A percentile compares a stretch with the other conserved stretches of the same genome.
phyloP scores from a whole-genome alignment of 768 basidiomycete species.

The Boletellus sp. region DNA sequence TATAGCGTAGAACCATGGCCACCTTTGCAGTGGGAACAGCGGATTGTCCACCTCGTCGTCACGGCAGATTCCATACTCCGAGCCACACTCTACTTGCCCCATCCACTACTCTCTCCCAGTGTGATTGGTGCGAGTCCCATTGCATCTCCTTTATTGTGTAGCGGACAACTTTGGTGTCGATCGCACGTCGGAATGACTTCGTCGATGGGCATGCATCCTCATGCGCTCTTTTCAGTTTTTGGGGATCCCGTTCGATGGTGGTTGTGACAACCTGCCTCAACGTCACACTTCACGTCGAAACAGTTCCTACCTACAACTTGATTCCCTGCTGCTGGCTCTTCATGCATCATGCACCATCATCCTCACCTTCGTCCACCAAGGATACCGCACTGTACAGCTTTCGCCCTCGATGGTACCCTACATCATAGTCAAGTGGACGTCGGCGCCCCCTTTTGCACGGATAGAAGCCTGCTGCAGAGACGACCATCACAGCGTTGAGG shows the following conservation, averaged over 20 bases:
- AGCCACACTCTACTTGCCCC: slow-evolving; percentile 66
- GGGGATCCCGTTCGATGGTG: slow-evolving; percentile 72
- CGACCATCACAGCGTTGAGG: slow-evolving; percentile 35
- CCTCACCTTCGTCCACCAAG: slow-evolving; percentile 69
- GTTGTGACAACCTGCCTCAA: slow-evolving; percentile 66
- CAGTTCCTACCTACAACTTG: no score
- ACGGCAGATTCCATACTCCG: slow-evolving; percentile 79
- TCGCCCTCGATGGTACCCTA: slow-evolving; percentile 77
- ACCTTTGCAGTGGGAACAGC: slow-evolving; percentile 61
- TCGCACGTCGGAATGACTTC: not conserved
- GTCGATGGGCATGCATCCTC: not conserved
- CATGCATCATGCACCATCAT: slow-evolving; percentile 65
- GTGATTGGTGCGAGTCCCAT: slow-evolving; percentile 49
- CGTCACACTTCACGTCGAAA: slow-evolving; percentile 45
- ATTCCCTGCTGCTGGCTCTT: slow-evolving; percentile 50
- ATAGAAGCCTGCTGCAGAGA: slow-evolving; percentile 20
- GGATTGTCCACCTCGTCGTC: slow-evolving; percentile 75
- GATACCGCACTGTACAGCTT: slow-evolving; percentile 70
- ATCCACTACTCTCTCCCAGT: slow-evolving; percentile 70
- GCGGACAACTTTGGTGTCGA: slow-evolving; percentile 40
- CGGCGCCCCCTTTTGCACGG: slow-evolving; percentile 51
- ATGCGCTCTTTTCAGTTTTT: slow-evolving; percentile 50
- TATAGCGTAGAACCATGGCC: slow-evolving; percentile 79
- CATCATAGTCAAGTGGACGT: slow-evolving; percentile 73
- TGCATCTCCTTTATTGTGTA: slow-evolving; percentile 50